Percentiles rank a stretch among this genome's conserved stretches.
Evolutionary conservation across 768 basidiomycete species (phyloP).

Genomic region (Kwoniella dejecticola): DNA sequence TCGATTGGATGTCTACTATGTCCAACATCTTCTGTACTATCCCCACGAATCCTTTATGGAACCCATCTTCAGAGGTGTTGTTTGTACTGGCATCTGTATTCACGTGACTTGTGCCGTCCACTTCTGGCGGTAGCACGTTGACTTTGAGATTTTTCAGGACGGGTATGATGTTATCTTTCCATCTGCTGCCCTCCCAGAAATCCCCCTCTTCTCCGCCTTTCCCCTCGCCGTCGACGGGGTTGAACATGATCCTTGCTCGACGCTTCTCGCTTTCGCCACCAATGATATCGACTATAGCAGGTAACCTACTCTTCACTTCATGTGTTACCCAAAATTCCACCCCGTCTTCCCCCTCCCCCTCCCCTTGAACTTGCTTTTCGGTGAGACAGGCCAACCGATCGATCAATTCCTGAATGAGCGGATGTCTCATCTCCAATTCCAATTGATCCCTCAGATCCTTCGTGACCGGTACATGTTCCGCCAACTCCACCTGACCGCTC

Average conservation of each 20-base stretch:
- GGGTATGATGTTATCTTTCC: conserved; percentile 63
- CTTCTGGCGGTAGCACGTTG: conserved; percentile 50
- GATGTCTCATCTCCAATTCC: conserved; percentile 70
- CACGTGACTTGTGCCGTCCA: conserved; percentile 46
- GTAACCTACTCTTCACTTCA: conserved; percentile 72
- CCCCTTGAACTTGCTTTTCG: conserved; percentile 54
- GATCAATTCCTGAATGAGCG: conserved; percentile 66
- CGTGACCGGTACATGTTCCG: conserved; percentile 60
- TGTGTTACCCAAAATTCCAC: conserved; percentile 81
- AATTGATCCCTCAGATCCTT: conserved; percentile 72
- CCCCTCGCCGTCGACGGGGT: conserved; percentile 22
- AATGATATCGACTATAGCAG: conserved; percentile 77
- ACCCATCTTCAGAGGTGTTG: too few relatives aligned
- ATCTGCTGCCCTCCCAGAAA: conserved; percentile 51
- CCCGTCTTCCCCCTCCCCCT: too few relatives aligned
- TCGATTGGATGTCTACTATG: conserved; percentile 4
- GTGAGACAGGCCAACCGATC: conserved; percentile 54
- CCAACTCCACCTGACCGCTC: conserved; percentile 14
- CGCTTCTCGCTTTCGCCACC: conserved; percentile 70
- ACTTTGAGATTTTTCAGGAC: conserved; percentile 64
- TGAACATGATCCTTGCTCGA: conserved; percentile 67
- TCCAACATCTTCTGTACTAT: conserved; percentile 64
- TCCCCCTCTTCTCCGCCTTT: conserved; percentile 45
- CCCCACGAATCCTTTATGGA: conserved; percentile 59
- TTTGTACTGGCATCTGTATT: not conserved